Evolutionary conservation across 2,329 filamentous ascomycete species (phyloP).

Genomic region (Monosporascus sp.): DNA sequence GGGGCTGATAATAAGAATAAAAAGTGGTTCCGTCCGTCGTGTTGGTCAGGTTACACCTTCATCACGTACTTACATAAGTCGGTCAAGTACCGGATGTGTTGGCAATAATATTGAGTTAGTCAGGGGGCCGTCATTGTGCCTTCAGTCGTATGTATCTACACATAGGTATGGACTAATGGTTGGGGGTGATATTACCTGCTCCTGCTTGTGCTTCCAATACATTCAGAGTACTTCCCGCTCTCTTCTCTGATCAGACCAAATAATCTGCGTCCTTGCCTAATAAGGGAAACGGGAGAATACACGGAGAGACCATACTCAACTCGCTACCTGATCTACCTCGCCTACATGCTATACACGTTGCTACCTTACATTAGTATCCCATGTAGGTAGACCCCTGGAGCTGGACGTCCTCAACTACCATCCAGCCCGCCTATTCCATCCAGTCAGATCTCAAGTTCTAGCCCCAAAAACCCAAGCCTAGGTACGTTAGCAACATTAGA

Average conservation of each 20-base stretch:
- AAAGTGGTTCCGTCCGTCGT: neutral
- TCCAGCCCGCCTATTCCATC: neutral
- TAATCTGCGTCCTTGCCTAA: neutral
- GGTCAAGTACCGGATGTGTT: neutral
- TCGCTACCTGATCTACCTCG: too few relatives aligned
- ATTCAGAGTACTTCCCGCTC: neutral
- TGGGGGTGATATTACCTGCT: neutral
- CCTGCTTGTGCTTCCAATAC: neutral
- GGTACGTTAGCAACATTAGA: neutral
- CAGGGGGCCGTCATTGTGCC: neutral
- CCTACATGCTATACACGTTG: too few relatives aligned
- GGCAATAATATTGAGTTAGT: neutral
- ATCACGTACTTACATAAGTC: neutral
- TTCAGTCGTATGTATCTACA: neutral
- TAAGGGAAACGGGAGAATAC: neutral
- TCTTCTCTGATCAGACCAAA: neutral
- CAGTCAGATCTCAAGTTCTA: neutral
- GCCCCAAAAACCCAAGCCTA: neutral
- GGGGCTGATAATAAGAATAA: neutral
- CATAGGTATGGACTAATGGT: neutral
- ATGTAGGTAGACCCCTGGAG: neutral
- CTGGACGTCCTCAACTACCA: neutral
- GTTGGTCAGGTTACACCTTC: neutral
- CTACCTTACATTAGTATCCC: too few relatives aligned
- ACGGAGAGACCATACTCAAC: too few relatives aligned